These are phyloP conservation scores for Plectosphaerella plurivora DNA, from an alignment of 2,329 filamentous ascomycete species.

Conservation along the genomic window DNA sequence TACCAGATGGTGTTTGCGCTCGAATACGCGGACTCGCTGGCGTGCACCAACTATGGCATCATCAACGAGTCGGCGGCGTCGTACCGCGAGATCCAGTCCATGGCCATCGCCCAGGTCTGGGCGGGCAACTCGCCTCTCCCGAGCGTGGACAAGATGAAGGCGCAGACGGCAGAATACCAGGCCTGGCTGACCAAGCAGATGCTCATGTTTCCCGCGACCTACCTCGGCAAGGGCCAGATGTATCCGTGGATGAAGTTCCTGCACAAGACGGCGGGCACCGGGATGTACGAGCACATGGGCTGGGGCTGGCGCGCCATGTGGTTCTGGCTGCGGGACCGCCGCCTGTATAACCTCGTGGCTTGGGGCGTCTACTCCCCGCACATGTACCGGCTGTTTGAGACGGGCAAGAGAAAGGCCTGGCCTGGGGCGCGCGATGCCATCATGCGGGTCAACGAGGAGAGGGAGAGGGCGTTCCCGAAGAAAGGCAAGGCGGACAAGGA, in stretches of 20 bases:
- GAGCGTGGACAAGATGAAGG: conserved; percentile 26
- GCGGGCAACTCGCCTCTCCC: conserved; percentile 27
- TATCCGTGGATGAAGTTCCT: conserved; percentile 33
- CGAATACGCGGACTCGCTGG: conserved; percentile 35
- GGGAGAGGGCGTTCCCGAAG: conserved; percentile 3
- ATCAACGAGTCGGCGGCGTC: conserved; percentile 27
- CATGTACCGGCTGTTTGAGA: conserved; percentile 34
- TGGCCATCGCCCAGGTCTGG: conserved; percentile 27
- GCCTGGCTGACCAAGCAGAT: conserved; percentile 23
- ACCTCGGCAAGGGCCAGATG: conserved; percentile 21
- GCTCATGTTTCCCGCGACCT: conserved; percentile 16
- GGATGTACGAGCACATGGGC: conserved; percentile 32
- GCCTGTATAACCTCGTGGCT: conserved; percentile 30
- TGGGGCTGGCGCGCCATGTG: conserved; percentile 34
- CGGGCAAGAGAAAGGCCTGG: conserved; percentile 33
- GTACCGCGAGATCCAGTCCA: conserved; percentile 36
- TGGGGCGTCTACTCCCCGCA: conserved; percentile 35
- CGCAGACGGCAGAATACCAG: conserved; percentile 26
- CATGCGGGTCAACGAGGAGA: conserved; percentile 20
- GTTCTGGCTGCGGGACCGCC: conserved; percentile 33
- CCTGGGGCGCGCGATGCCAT: conserved; percentile 30
- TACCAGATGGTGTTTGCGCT: conserved; percentile 42
- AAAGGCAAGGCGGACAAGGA: background rate
- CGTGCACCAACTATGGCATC: conserved; percentile 32
- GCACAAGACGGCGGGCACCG: conserved; percentile 35